Base-by-base conservation (phyloP, 164 flowering plant species). In the Sextonia rubra region DNA sequence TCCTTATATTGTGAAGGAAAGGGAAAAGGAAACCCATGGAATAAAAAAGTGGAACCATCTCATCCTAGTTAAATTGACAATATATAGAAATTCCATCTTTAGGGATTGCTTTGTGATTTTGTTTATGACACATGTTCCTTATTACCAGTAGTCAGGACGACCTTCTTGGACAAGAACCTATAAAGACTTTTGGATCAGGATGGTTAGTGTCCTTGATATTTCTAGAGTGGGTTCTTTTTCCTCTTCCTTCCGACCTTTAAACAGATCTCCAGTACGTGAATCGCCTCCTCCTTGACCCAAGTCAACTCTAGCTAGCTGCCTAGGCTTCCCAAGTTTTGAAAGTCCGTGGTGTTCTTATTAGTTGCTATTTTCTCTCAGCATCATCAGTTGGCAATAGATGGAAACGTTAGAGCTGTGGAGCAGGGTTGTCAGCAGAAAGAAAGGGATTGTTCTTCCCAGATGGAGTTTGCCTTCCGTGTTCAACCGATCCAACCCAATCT, bases 401-500 rank as follows among this genome's bases (percentile, higher is more conserved):
- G 70, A 24, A 72, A 66, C 25, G 77, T 71, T 72, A 76, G 81
- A 68, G 85, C 79, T 29, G 47, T 82, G 78, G 84, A 75, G 6
- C 68, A 74, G 64, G 86, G 68, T 14, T 78, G 77, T 70, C 69
- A 77, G 65, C 77, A 79, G 26, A 70, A 73, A 64, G 75, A 68
- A 52, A 77, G 80, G 37, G 83, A 80, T 77, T 44, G 70, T 74
- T 81, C 77, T 55, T 60, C 74, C 4, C 83, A 83, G 52, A 74
- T 83, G 82, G 86, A 92, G 12, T 84, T 87, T 23, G 80, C 82
- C 64, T 87, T 87, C 71, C 83, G 86, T 1, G 86, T 85, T 66
- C 92, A 86, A 84, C 95, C 95, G 25, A 83, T 82, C 74, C 95
- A 88, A 81, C 91, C 92, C 63, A 90, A 90, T 75, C 71, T 87